Conservation (phyloP, 805 yeast genomes). For the Hanseniaspora singularis region DNA sequence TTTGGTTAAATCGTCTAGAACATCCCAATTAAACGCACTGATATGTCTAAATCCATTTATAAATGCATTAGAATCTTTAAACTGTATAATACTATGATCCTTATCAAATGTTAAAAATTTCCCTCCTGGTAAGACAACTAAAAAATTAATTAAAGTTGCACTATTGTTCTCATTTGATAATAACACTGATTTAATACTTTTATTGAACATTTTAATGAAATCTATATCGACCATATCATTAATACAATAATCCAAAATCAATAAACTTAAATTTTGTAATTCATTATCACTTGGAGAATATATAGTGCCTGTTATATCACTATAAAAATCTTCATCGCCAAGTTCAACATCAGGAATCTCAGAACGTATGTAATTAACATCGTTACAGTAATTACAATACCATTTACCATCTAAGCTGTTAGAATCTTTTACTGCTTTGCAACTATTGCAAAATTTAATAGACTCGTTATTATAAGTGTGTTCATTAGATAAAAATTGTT, state of each 20-base stretch:
- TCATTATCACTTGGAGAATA: neutral
- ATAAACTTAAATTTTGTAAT: neutral
- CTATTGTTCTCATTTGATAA: no score
- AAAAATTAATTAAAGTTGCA: neutral
- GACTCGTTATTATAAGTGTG: neutral
- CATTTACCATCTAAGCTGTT: neutral
- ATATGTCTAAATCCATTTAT: neutral
- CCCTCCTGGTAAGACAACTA: neutral
- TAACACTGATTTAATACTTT: neutral
- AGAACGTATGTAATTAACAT: conserved; percentile 5
- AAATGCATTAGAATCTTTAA: neutral
- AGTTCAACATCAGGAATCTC: no score
- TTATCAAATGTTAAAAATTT: neutral
- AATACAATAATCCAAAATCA: conserved; percentile 8
- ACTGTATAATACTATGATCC: neutral
- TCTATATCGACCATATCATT: conserved; percentile 6
- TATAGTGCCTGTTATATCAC: neutral
- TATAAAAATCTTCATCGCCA: neutral
- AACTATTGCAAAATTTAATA: neutral
- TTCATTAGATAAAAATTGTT: neutral
- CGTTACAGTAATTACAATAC: conserved; percentile 15
- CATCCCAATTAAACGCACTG: neutral
- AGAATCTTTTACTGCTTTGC: neutral
- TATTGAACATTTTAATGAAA: neutral
- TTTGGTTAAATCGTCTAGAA: neutral